Conservation (phyloP, 2,329 filamentous ascomycete species). For the Sporothrix schenckii region DNA sequence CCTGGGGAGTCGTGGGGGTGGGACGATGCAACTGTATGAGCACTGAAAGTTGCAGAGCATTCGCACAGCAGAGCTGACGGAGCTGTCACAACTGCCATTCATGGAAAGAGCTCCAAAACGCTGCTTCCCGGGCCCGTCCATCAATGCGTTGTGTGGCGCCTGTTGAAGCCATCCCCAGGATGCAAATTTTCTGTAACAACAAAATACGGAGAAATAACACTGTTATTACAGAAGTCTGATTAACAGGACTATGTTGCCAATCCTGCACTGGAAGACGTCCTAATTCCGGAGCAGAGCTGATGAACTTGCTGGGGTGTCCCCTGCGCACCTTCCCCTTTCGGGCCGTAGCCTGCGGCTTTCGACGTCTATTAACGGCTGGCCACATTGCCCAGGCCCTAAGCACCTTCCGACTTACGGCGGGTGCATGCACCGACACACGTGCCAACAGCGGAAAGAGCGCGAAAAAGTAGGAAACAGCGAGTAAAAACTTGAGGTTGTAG, state of each 20-base stretch:
- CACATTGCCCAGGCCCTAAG: constrained; percentile 4
- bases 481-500: neutral
- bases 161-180: neutral
- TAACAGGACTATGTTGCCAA: neutral
- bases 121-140: too few relatives aligned
- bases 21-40: neutral
- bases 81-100: neutral
- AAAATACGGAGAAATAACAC: neutral
- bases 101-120: neutral
- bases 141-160: too few relatives aligned
- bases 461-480: constrained; percentile 11
- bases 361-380: constrained; percentile 30
- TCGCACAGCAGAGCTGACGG: neutral
- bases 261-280: neutral
- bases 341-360: constrained; percentile 28
- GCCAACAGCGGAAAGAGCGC: neutral
- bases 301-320: constrained; percentile 1
- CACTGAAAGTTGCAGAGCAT: neutral
- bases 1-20: neutral
- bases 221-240: neutral
- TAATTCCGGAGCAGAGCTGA: constrained; percentile 1
- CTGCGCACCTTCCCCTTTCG: constrained; percentile 28
- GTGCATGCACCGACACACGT: neutral
- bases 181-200: neutral
- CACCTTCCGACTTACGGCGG: constrained; percentile 28